Percentiles rank a stretch among this genome's conserved stretches.
Evolutionary conservation across 352 stramenopile species (phyloP).

Genomic region (Globisporangium nunn): DNA sequence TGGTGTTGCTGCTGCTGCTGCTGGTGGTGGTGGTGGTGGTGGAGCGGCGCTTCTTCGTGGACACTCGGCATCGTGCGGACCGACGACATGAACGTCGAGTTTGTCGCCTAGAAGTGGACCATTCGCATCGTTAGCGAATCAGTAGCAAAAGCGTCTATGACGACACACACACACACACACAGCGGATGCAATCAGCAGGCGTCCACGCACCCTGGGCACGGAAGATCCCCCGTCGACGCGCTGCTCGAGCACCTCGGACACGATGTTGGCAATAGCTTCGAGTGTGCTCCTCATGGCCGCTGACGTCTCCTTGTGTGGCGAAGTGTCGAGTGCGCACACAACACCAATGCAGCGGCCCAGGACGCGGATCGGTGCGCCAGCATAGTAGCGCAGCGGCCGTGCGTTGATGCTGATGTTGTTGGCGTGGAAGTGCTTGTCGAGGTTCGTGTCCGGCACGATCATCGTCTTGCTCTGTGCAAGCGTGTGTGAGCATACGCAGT

Average conservation of each 20-base stretch:
- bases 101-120: constrained; percentile 3
- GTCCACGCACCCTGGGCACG: constrained; percentile 7
- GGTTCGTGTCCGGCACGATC: constrained; percentile 53
- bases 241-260: constrained; percentile 77
- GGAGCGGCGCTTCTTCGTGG: neutral
- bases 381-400: constrained; percentile 55
- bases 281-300: constrained; percentile 60
- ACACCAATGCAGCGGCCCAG: constrained; percentile 55
- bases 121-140: neutral
- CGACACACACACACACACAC: neutral
- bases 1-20: neutral
- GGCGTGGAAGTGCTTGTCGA: constrained; percentile 66
- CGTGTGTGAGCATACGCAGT: constrained; percentile 44
- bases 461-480: constrained; percentile 41
- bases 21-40: neutral
- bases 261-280: constrained; percentile 70
- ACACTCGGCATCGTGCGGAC: constrained; percentile 6
- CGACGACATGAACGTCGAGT: constrained; percentile 8
- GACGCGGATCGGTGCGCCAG: constrained; percentile 49
- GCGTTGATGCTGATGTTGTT: constrained; percentile 32
- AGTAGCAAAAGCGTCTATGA: neutral
- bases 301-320: constrained; percentile 38
- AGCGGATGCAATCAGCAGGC: neutral
- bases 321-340: constrained; percentile 54
- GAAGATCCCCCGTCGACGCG: constrained; percentile 23